A percentile compares a stretch with the other conserved stretches of the same genome.
These are phyloP conservation scores for Hyaloscypha finlandica DNA, from an alignment of 495 filamentous ascomycete species.

Conservation along the genomic window DNA sequence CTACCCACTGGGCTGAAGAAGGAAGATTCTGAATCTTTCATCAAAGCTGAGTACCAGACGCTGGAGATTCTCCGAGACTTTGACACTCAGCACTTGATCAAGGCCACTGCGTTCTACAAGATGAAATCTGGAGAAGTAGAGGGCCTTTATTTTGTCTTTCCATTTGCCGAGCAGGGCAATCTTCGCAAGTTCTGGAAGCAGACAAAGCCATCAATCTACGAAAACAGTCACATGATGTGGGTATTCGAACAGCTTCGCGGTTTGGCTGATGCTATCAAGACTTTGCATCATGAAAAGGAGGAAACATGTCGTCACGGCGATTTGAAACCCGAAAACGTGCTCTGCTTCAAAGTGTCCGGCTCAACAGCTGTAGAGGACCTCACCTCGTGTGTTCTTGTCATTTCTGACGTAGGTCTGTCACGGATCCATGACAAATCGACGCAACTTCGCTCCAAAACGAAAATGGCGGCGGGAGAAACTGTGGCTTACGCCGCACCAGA, in stretches of 20 bases:
- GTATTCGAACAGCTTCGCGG: conserved; percentile 29
- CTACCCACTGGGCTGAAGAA: conserved; percentile 15
- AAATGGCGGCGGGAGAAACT: conserved; percentile 9
- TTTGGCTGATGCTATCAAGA: conserved; percentile 25
- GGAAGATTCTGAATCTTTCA: not conserved
- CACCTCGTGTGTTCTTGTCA: conserved; percentile 16
- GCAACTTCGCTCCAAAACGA: conserved; percentile 12
- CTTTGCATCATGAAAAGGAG: conserved; percentile 20
- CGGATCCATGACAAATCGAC: conserved; percentile 13
- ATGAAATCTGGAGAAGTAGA: conserved; percentile 16
- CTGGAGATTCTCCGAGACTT: conserved; percentile 14
- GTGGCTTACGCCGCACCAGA: conserved; percentile 11
- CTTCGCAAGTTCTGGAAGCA: conserved; percentile 21
- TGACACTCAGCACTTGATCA: conserved; percentile 17
- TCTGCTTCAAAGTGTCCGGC: conserved; percentile 22
- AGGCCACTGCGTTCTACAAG: conserved; percentile 24
- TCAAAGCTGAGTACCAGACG: conserved; percentile 5
- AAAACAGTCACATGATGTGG: conserved; percentile 21
- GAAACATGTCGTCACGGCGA: conserved; percentile 23
- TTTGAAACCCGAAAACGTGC: conserved; percentile 30
- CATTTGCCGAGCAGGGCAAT: conserved; percentile 26
- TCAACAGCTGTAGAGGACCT: conserved; percentile 9
- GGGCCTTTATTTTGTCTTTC: conserved; percentile 26
- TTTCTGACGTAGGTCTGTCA: conserved; percentile 8
- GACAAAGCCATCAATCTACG: conserved; percentile 1